A percentile compares a stretch with the other conserved stretches of the same genome.
These are phyloP conservation scores for Cyphellophora europaea DNA, from an alignment of 2,329 filamentous ascomycete genomes.

Conservation along the genomic window DNA sequence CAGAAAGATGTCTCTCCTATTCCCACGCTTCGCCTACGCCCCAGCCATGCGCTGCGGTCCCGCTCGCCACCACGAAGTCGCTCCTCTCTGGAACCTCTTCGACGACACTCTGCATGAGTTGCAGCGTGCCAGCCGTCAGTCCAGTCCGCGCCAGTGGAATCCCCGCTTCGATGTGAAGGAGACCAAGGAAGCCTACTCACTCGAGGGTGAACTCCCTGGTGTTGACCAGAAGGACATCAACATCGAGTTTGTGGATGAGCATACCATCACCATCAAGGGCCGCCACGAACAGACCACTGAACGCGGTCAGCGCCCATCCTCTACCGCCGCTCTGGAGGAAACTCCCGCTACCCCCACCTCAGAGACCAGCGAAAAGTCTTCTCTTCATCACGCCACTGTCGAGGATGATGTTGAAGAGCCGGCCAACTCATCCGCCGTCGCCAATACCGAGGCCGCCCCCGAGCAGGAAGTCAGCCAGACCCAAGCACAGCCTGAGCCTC, in stretches of 20 bases:
- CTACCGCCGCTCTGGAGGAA: slow-evolving; percentile 11
- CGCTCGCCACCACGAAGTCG: slow-evolving; percentile 26
- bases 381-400: slow-evolving; percentile 36
- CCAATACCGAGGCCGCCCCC: not conserved
- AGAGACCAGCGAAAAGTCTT: slow-evolving; percentile 15
- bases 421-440: slow-evolving; percentile 12
- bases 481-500: slow-evolving; percentile 17
- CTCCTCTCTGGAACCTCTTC: slow-evolving; percentile 36
- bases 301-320: slow-evolving; percentile 13
- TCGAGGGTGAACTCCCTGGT: slow-evolving; percentile 41
- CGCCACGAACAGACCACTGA: slow-evolving; percentile 29
- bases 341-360: slow-evolving; percentile 5
- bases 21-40: slow-evolving; percentile 23
- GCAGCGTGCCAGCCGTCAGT: slow-evolving; percentile 12
- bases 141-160: slow-evolving; percentile 24
- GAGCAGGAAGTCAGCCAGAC: slow-evolving; percentile 22
- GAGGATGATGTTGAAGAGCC: slow-evolving; percentile 33
- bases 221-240: slow-evolving; percentile 35
- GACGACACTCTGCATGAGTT: slow-evolving; percentile 26
- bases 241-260: slow-evolving; percentile 38
- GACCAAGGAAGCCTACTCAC: slow-evolving; percentile 31
- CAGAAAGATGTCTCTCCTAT: slow-evolving; percentile 29
- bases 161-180: slow-evolving; percentile 41
- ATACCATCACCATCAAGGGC: slow-evolving; percentile 38
- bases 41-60: slow-evolving; percentile 15